Base-by-base conservation (phyloP, 2,329 filamentous ascomycete species). In the Cordyceps cateniannulata region DNA sequence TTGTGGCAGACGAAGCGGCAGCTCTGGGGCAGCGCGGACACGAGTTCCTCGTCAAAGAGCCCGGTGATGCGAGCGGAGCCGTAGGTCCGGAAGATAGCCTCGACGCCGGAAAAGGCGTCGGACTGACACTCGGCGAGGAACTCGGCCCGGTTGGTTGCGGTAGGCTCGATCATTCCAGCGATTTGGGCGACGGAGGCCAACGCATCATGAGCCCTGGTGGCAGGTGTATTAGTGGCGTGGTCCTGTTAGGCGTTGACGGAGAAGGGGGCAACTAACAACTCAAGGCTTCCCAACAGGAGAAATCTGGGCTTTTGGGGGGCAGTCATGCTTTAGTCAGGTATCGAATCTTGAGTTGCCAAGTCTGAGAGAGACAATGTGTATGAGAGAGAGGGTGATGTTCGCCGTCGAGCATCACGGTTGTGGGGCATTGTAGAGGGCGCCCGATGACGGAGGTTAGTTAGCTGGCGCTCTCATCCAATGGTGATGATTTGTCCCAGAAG, bases 31-130 rank as follows among this genome's bases (percentile, higher is more conserved):
- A 87, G 72, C 1, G 73, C 79, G 48, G 79, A 72, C 40, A 93
- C 73, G n/a, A 95, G 73, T 71, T 91, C 88, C 49, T 79, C 79
- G 70, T 96, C 89, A 63, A 95, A 76, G 22, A 77, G 73, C 2
- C 91, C 91, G 0, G 90, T 93, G 61, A 87, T 77, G 14, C 69
- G 69, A 47, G 83, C 76, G 35, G 86, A 90, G 49, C 73, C 73
- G 66, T 92, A 91, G 16, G 89, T 93, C 59, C 90, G 84, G 74
- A 89, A 95, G 29, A 82, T 80, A 42, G 82, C 86, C 22, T 81
- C 69, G 35, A 86, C 82, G 63, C 83, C 86, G 65, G 90, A 84
- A n/a, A 91, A 78, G 35, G 79, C 77, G 22, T 89, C 89, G 22
- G 81, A 79, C 53, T 76, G 75, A 71, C 84, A 87, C 75, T 93